Conservation (phyloP, 768 basidiomycete species). For the Boletus reticulatus region DNA sequence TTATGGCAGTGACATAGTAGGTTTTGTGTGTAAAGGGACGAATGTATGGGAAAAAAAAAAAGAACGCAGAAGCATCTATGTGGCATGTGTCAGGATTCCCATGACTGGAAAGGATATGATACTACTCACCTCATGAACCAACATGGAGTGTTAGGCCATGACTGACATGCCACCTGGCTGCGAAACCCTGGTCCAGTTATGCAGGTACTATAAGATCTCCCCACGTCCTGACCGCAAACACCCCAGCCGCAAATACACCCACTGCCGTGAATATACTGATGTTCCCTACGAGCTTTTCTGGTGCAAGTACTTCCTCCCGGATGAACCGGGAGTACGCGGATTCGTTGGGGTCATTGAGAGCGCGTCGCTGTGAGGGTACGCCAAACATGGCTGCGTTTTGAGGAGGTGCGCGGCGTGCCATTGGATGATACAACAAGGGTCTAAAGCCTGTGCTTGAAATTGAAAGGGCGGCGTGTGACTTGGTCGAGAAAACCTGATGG, state of each 20-base stretch:
- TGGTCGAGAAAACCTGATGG: background rate
- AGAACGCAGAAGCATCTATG: background rate
- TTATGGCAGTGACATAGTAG: constrained; percentile 21
- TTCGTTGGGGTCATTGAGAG: constrained; percentile 57
- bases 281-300: constrained; percentile 75
- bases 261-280: constrained; percentile 65
- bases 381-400: constrained; percentile 53
- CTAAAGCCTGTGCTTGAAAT: background rate
- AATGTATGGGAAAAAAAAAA: constrained; percentile 2
- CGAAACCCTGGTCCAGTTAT: constrained; percentile 21
- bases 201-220: constrained; percentile 76
- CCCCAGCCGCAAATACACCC: constrained; percentile 66
- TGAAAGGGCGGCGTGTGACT: background rate
- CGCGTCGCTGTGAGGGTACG: constrained; percentile 38
- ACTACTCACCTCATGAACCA: constrained; percentile 7
- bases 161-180: background rate
- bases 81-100: background rate
- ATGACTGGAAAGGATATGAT: background rate
- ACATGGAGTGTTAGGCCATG: background rate
- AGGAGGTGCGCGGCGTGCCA: constrained; percentile 71
- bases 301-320: constrained; percentile 65
- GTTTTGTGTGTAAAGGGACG: constrained; percentile 10
- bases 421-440: constrained; percentile 25
- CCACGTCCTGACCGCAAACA: constrained; percentile 70
- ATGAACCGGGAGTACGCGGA: constrained; percentile 53